phyloP scores from a whole-genome alignment of 495 filamentous ascomycete genomes.

The Wilcoxina mikolae region DNA sequence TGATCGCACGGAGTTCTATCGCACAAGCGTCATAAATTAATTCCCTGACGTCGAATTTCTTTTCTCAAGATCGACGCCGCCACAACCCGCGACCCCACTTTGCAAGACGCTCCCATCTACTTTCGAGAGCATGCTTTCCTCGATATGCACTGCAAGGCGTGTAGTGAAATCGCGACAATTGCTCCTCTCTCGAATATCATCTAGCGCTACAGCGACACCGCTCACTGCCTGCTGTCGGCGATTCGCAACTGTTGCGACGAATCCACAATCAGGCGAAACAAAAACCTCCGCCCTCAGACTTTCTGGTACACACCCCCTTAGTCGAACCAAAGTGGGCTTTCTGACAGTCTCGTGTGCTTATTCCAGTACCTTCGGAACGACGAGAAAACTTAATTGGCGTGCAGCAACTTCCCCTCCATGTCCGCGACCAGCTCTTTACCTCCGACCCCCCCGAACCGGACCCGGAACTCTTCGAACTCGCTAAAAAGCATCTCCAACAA shows the following conservation, averaged over 20 bases:
- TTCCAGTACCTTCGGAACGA: slow-evolving; percentile 41
- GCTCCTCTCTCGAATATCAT: not conserved
- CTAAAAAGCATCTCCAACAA: slow-evolving; percentile 65
- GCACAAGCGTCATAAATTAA: too few species aligned
- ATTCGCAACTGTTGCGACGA: not conserved
- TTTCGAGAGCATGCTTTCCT: slow-evolving; percentile 5
- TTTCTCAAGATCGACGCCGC: not conserved
- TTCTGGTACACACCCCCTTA: not conserved
- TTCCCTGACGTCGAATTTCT: slow-evolving; percentile 1
- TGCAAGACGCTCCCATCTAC: not conserved
- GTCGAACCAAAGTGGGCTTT: not conserved
- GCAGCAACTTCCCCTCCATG: slow-evolving; percentile 71
- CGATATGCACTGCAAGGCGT: not conserved
- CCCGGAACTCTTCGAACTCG: slow-evolving; percentile 56
- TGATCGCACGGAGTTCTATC: too few species aligned
- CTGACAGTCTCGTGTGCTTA: not conserved
- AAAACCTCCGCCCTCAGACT: not conserved
- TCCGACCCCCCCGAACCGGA: slow-evolving; percentile 33
- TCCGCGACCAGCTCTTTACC: slow-evolving; percentile 75
- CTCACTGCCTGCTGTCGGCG: not conserved
- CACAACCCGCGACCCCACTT: not conserved
- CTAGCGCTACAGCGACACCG: not conserved
- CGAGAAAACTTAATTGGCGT: slow-evolving; percentile 87
- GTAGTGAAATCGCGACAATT: not conserved
- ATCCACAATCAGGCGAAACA: not conserved